Conservation (phyloP, 2,329 filamentous ascomycete species). For the Ophiocordyceps camponoti-floridani region DNA sequence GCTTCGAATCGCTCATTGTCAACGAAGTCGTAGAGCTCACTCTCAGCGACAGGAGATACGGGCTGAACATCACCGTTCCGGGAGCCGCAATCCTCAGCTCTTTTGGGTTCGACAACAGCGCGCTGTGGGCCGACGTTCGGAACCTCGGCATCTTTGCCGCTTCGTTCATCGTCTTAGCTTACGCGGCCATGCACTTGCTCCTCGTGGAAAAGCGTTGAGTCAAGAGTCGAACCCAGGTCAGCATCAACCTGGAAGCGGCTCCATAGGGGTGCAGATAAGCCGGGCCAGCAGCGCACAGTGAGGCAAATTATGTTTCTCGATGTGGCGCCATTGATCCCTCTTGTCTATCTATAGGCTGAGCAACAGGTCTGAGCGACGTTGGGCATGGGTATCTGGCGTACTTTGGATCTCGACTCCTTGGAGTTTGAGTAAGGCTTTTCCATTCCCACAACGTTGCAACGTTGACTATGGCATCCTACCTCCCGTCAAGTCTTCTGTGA, state of each 20-base stretch:
- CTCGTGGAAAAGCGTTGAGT: conserved; percentile 60
- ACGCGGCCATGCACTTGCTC: conserved; percentile 81
- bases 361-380: too few species aligned
- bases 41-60: conserved; percentile 85
- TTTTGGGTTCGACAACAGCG: conserved; percentile 82
- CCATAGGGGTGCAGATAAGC: too few species aligned
- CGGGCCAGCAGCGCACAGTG: too few species aligned
- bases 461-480: conserved; percentile 31
- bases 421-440: too few species aligned
- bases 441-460: too few species aligned
- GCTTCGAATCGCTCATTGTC: conserved; percentile 88
- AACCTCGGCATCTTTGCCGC: conserved; percentile 70
- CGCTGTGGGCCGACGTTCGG: conserved; percentile 69
- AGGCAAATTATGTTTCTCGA: too few species aligned
- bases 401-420: too few species aligned
- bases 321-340: too few species aligned
- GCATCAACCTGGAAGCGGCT: background rate
- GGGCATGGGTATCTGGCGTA: too few species aligned
- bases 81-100: conserved; percentile 85
- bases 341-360: too few species aligned
- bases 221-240: background rate
- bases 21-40: conserved; percentile 89
- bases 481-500: conserved; percentile 41
- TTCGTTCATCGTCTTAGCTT: conserved; percentile 74
- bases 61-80: conserved; percentile 88